Conservation (phyloP, 176 grass and related monocot species). For the Oropetium thomaeum region DNA sequence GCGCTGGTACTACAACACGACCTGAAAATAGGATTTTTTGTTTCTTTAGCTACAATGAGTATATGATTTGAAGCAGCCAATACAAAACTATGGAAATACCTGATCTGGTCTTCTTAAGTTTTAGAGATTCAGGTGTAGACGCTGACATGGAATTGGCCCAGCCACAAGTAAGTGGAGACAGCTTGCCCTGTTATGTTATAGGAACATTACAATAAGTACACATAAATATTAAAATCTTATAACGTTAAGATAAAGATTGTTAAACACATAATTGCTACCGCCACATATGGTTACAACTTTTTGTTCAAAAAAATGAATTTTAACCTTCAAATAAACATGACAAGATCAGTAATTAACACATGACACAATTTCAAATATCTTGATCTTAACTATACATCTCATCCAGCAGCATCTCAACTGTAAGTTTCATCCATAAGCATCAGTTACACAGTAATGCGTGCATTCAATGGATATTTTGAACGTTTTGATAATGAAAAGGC, state of each 20-base stretch:
- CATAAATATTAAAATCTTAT: constrained; percentile 5
- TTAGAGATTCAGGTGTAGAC: constrained; percentile 30
- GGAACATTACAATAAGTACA: constrained; percentile 23
- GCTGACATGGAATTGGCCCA: background rate
- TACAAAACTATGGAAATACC: constrained; percentile 6
- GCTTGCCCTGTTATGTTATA: constrained; percentile 7
- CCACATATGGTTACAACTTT: background rate
- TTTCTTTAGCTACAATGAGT: constrained; percentile 3
- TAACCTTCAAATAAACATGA: background rate
- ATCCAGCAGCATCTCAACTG: constrained; percentile 8
- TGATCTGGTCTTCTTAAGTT: constrained; percentile 42
- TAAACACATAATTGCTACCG: background rate
- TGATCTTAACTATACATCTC: too few species aligned
- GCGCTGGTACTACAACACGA: constrained; percentile 28
- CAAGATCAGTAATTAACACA: background rate
- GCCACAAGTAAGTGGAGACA: background rate
- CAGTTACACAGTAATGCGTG: background rate
- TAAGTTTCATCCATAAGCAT: too few species aligned
- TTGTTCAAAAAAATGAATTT: background rate
- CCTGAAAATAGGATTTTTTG: constrained; percentile 21
- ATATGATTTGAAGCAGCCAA: constrained; percentile 11
- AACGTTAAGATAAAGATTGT: background rate
- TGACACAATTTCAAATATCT: background rate
- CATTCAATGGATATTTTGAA: background rate
- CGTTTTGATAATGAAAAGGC: constrained; percentile 3